Percentiles rank a stretch among this genome's conserved stretches.
Evolutionary conservation across 495 filamentous ascomycete genomes (phyloP).

Genomic region (Podospora appendiculata): DNA sequence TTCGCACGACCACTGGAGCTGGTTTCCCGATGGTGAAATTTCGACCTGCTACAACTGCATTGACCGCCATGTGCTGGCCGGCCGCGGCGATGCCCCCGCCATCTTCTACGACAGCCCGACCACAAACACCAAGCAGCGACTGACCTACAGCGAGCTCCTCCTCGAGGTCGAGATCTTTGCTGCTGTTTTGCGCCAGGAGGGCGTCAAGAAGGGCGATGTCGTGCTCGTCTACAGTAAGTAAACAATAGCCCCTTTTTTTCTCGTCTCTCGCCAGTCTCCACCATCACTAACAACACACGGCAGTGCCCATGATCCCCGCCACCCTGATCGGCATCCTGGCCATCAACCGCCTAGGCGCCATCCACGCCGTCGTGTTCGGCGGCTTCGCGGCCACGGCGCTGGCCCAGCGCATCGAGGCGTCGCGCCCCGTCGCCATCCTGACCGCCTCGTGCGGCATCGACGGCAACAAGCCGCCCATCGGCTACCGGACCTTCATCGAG

Average conservation of each 20-base stretch:
- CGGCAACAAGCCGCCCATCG: slow-evolving; percentile 65
- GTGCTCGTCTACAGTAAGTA: slow-evolving; percentile 85
- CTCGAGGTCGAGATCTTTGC: slow-evolving; percentile 80
- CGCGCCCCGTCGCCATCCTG: slow-evolving; percentile 64
- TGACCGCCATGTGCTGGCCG: slow-evolving; percentile 74
- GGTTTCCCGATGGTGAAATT: slow-evolving; percentile 86
- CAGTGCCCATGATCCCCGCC: slow-evolving; percentile 94
- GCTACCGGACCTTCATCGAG: slow-evolving; percentile 64
- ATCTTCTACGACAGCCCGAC: slow-evolving; percentile 88
- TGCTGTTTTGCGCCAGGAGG: slow-evolving; percentile 74
- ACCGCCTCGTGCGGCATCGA: slow-evolving; percentile 93
- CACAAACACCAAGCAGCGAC: slow-evolving; percentile 60
- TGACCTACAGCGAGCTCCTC: slow-evolving; percentile 67
- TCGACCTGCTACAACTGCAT: slow-evolving; percentile 88
- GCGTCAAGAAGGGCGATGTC: slow-evolving; percentile 77
- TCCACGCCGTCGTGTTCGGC: slow-evolving; percentile 89
- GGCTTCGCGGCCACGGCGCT: slow-evolving; percentile 77
- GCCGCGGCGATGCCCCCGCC: slow-evolving; percentile 62
- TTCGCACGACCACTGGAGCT: slow-evolving; percentile 59
- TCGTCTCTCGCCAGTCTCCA: too few relatives aligned
- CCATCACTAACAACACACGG: not conserved
- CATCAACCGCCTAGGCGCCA: slow-evolving; percentile 71
- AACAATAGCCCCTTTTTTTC: not conserved
- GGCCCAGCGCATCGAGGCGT: slow-evolving; percentile 83
- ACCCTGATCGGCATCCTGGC: slow-evolving; percentile 80